phyloP scores from a whole-genome alignment of 148 eudicot genomes.

The Vaccinium darrowii region DNA sequence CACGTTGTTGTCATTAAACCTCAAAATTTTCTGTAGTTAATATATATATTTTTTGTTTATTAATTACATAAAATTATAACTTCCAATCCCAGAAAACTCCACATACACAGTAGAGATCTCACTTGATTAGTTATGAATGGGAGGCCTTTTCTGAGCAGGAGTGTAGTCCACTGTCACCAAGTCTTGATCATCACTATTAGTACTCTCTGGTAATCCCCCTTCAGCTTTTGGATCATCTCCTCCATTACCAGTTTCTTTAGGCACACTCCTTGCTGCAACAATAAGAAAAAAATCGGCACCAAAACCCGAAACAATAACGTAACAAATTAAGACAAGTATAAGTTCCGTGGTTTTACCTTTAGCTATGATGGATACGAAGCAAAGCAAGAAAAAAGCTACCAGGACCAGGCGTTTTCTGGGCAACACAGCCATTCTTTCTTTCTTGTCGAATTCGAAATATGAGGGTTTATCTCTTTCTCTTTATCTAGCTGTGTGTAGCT shows the following conservation, averaged over 20 bases:
- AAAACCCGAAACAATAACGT: neutral
- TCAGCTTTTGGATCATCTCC: neutral
- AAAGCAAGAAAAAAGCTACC: conserved; percentile 15
- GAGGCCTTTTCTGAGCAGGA: conserved; percentile 17
- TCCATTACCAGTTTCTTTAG: neutral
- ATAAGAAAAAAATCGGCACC: no score
- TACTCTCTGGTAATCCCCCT: neutral
- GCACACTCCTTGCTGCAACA: conserved; percentile 1
- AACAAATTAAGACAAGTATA: neutral
- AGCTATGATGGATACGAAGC: neutral
- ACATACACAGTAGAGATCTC: no score
- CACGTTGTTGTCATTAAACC: no score
- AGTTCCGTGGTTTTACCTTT: neutral
- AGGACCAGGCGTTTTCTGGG: neutral
- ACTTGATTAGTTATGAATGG: conserved; percentile 12
- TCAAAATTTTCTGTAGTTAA: no score
- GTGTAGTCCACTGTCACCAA: conserved; percentile 16
- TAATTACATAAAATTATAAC: no score
- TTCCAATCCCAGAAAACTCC: no score
- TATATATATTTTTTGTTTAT: no score
- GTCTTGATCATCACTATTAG: neutral
- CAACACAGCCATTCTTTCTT: conserved; percentile 1
- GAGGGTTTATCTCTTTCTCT: no score
- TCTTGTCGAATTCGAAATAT: neutral
- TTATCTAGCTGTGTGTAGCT: no score